phyloP scores from a whole-genome alignment of 257 asterid species.

The Linaria vulgaris region DNA sequence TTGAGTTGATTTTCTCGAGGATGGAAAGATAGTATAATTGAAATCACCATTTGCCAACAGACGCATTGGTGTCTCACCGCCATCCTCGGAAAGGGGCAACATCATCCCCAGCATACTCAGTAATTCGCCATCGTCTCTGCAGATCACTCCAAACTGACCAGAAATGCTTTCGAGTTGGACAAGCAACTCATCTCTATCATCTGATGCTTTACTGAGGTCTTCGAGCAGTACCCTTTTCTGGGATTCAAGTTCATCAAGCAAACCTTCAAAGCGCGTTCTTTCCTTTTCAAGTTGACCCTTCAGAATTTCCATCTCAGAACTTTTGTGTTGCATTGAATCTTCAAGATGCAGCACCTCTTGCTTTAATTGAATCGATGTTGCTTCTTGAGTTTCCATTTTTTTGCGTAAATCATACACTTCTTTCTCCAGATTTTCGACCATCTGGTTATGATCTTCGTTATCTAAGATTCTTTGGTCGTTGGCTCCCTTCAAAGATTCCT shows the following conservation, averaged over 20 bases:
- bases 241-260: conserved; percentile 34
- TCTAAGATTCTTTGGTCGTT: conserved; percentile 26
- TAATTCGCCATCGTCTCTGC: conserved; percentile 37
- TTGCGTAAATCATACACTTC: conserved; percentile 24
- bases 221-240: conserved; percentile 31
- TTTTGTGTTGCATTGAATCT: conserved; percentile 29
- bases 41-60: conserved; percentile 7
- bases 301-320: conserved; percentile 29
- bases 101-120: conserved; percentile 31
- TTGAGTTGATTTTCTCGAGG: conserved; percentile 33
- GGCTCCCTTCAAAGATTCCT: conserved; percentile 33
- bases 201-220: conserved; percentile 25
- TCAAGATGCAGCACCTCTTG: conserved; percentile 28
- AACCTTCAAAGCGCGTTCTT: conserved; percentile 23
- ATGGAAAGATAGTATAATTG: conserved; percentile 5
- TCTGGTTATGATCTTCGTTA: conserved; percentile 28
- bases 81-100: conserved; percentile 25
- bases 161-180: conserved; percentile 32
- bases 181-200: conserved; percentile 29
- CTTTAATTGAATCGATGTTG: conserved; percentile 22
- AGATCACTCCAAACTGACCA: conserved; percentile 31
- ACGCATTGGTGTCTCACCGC: conserved; percentile 16
- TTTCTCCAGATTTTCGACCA: conserved; percentile 34
- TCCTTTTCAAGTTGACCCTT: conserved; percentile 33
- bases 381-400: conserved; percentile 32